Conservation (phyloP, 1,284 basidiomycete genomes). For the Lentinula novae-zelandiae region DNA sequence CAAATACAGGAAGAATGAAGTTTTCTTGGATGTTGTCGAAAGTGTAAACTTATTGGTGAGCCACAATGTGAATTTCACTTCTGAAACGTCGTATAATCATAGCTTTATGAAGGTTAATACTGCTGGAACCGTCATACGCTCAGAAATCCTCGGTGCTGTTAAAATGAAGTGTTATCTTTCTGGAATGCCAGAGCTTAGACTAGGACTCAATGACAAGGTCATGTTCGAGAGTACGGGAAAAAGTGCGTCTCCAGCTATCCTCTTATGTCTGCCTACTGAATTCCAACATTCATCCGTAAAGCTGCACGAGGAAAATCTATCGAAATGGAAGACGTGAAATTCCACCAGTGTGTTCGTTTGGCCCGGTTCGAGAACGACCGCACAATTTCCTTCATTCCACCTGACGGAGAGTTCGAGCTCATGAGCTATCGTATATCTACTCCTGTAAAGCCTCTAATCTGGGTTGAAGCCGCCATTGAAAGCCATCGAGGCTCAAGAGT, state of each 20-base stretch:
- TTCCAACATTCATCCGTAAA: conserved; percentile 25
- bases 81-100: conserved; percentile 10
- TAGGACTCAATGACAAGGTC: conserved; percentile 98
- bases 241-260: conserved; percentile 49
- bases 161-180: conserved; percentile 99
- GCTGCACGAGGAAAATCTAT: conserved; percentile 96
- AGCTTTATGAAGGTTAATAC: conserved; percentile 75
- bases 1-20: conserved; percentile 98
- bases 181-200: conserved; percentile 95
- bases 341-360: conserved; percentile 99
- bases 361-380: conserved; percentile 98
- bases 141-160: conserved; percentile 95
- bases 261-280: neutral
- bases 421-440: conserved; percentile 59
- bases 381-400: conserved; percentile 98
- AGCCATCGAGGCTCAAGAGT: conserved; percentile 71
- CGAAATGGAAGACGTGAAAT: conserved; percentile 99
- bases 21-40: conserved; percentile 98
- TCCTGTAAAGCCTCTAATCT: conserved; percentile 95
- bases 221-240: conserved; percentile 98
- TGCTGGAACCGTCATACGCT: conserved; percentile 94
- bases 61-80: conserved; percentile 13
- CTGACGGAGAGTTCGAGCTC: conserved; percentile 93
- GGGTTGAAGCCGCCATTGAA: conserved; percentile 97
- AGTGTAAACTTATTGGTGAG: conserved; percentile 92